Evolutionary conservation across 257 asterid species (phyloP).

Genomic region (Solanum dulcamara): DNA sequence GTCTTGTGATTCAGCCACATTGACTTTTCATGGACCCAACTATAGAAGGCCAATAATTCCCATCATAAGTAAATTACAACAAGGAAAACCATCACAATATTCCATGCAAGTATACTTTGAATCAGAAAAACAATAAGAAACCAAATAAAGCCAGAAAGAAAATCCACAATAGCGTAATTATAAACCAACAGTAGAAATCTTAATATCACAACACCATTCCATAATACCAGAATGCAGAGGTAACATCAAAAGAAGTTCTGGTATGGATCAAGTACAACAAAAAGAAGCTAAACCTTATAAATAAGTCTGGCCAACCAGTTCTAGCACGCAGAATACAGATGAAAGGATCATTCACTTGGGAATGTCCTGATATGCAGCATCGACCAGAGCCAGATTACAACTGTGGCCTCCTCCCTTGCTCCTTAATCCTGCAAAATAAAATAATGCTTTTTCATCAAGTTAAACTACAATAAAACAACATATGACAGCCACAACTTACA

Average conservation of each 20-base stretch:
- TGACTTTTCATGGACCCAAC: conserved; percentile 51
- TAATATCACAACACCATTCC: conserved; percentile 7
- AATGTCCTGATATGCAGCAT: conserved; percentile 5
- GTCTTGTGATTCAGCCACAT: conserved; percentile 34
- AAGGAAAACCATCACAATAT: conserved; percentile 2
- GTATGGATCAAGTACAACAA: conserved; percentile 27
- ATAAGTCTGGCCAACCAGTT: conserved; percentile 17
- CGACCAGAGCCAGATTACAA: background rate
- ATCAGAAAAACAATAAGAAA: background rate
- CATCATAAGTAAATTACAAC: conserved; percentile 27
- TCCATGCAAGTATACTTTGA: conserved; percentile 1
- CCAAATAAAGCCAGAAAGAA: background rate
- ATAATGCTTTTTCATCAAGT: background rate
- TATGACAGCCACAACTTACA: conserved; percentile 27
- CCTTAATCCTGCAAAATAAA: conserved; percentile 27
- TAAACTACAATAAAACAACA: background rate
- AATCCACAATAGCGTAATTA: background rate
- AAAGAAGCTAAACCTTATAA: conserved; percentile 41
- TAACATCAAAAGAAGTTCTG: conserved; percentile 10
- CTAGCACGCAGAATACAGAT: conserved; percentile 35
- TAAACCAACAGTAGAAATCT: background rate
- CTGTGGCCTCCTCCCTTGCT: conserved; percentile 3
- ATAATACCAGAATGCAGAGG: conserved; percentile 15
- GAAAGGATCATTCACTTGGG: conserved; percentile 18
- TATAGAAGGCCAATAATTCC: conserved; percentile 56